Evolutionary conservation across 192 early-diverging fungal genomes (phyloP).

Genomic region (Coemansia sp.): DNA sequence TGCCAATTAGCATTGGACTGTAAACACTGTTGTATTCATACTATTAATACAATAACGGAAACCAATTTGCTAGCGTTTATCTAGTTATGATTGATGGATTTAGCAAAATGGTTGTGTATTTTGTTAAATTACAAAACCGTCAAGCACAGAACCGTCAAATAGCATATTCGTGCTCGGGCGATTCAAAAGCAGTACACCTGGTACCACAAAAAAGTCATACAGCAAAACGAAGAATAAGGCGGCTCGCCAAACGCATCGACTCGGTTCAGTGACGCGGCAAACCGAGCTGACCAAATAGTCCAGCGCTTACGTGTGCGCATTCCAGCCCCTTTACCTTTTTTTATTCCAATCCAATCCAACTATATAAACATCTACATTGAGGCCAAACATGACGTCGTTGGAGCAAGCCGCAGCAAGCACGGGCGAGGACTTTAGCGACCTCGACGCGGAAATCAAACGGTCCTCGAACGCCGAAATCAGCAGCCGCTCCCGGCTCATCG

Average conservation of each 20-base stretch:
- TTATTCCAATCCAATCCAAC: not conserved
- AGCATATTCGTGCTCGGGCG: not conserved
- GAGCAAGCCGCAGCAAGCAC: conserved; percentile 49
- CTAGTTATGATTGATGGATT: too few species aligned
- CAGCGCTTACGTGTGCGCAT: not conserved
- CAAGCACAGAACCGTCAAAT: not conserved
- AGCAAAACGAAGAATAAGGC: too few species aligned
- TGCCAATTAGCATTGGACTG: too few species aligned
- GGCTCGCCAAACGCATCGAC: not conserved
- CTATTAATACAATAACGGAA: too few species aligned
- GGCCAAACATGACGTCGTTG: conserved; percentile 40
- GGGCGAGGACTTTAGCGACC: conserved; percentile 63
- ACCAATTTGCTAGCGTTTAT: too few species aligned
- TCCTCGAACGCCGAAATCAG: conserved; percentile 87
- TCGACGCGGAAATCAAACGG: conserved; percentile 88
- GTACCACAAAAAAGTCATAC: too few species aligned
- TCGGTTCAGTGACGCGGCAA: conserved; percentile 11
- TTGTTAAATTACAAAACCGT: too few species aligned
- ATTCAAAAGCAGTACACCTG: too few species aligned
- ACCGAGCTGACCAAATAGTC: not conserved
- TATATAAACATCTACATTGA: conserved; percentile 52
- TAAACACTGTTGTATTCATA: too few species aligned
- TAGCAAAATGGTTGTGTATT: too few species aligned
- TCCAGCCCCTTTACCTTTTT: not conserved
- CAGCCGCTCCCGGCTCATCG: conserved; percentile 88